A percentile compares a stretch with the other conserved stretches of the same genome.
Evolutionary conservation across 225 moss, liverwort and hornwort species (phyloP).

Genomic region (Thuidium tamariscinum): DNA sequence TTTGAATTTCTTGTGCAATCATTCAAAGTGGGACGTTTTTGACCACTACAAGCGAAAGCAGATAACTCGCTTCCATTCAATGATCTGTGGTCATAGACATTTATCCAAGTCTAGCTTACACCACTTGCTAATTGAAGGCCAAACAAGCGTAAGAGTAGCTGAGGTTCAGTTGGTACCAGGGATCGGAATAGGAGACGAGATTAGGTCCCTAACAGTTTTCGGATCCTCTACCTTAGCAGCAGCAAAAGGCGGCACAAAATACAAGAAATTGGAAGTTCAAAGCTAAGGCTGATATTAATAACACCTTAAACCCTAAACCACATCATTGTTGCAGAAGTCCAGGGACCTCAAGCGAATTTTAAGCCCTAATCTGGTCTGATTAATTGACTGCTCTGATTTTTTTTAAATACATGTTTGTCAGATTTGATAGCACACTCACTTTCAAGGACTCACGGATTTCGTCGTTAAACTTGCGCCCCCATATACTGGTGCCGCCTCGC

Average conservation of each 20-base stretch:
- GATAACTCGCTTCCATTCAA: background rate
- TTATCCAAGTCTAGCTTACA: background rate
- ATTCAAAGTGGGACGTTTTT: background rate
- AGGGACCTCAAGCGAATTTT: background rate
- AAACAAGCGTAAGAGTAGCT: background rate
- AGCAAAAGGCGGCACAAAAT: background rate
- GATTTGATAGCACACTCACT: constrained; percentile 17
- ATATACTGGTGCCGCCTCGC: constrained; percentile 91
- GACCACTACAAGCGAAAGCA: background rate
- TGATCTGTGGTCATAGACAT: background rate
- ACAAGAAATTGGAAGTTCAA: background rate
- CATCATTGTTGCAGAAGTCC: background rate
- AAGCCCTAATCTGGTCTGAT: background rate
- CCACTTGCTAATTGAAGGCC: background rate
- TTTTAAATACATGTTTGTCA: background rate
- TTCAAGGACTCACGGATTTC: constrained; percentile 96
- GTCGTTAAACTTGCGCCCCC: constrained; percentile 96
- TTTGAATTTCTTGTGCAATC: background rate
- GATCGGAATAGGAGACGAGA: background rate
- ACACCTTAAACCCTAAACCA: background rate
- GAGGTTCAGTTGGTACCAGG: background rate
- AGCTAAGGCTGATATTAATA: background rate
- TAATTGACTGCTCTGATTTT: background rate
- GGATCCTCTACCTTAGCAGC: background rate
- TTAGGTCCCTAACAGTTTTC: background rate